Base-by-base conservation (phyloP, 1,284 basidiomycete genomes). In the Ganoderma meredithae region DNA sequence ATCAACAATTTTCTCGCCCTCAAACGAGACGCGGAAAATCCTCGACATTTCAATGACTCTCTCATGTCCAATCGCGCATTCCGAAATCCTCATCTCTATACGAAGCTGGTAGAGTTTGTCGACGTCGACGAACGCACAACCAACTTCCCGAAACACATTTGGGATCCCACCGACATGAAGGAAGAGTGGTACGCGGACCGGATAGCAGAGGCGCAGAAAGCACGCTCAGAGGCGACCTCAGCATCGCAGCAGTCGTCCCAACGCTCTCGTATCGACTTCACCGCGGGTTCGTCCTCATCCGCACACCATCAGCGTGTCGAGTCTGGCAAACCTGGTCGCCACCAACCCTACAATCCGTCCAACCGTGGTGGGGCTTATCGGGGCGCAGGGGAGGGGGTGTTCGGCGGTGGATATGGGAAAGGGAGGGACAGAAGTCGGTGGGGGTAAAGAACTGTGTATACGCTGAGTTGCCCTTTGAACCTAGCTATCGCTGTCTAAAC, bases 41-140 rank as follows among this genome's bases (percentile, higher is more conserved):
- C 92, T n/a, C 91, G 91, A 71, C 96, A 98, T 77, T 98, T 98
- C 83, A 99, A 99, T 79, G 94, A 96, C 77, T 94, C 94, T 0
- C 87, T 99, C 43, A 93, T 97, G 88, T 86, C 90, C 9, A 95
- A 93, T 72, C 91, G 95, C 33, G 89, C 95, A 0, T 99, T 98
- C 80, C 91, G 95, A 36, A 99, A 99, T 76, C 97, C 97, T 0
- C 94, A 98, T 77, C 88, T 99, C 13, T 97, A 97, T 79, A 85
- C 93, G 3, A 95, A 96, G 74, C 88, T 99, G 1, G 96, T 99
- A 67, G 91, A 96, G 76, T 94, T 97, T 79, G 90, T 97, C 12
- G 91, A 92, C 68, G 91, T 98, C 15, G 91, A 97, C 76, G 97
- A 99, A 79, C 88, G 90, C 13, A 83, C 87, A 15, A 92, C 91